Evolutionary conservation across 257 asterid species (phyloP), one percentile per base, ranked within the genome.

Genomic region (Prunella vulgaris): DNA sequence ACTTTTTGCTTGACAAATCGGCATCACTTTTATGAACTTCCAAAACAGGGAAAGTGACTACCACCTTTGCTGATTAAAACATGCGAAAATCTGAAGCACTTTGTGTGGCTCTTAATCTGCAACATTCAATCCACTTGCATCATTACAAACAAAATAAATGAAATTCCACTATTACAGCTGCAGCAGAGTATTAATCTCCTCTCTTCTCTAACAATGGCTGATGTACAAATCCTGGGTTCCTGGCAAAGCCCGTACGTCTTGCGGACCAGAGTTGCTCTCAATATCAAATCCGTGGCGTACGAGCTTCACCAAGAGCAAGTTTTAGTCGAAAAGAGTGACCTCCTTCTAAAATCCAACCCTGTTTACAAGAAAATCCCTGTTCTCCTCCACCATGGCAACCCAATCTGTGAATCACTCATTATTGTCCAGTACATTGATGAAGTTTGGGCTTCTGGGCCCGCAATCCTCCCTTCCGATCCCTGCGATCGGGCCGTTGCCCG

Each of bases 341-440:
- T 78, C 57, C 86, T 84, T 2, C 69, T 78, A 0, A 74, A 67
- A 60, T 71, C 76, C 28, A 80, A 82, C 58, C 86, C 86, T 10
- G 71, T 86, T 56, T 61, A 75, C 76, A 79, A 83, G 69, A 82
- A 75, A 72, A 66, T 82, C 53, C 87, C 87, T 3, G 84, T 86
- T 67, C 82, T 86, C 14, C 66, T 86, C 73, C 89, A 86, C 37
- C 61, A 66, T 6, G 69, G 53, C 4, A 69, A 53, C 1, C 81
- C 88, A 1, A 56, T 83, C 20, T 79, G 80, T 14, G 90, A 84
- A 64, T 87, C 90, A 0, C 79, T 80, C 40, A 3, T 76, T 73
- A 83, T 80, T 40, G 72, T 84, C n/a, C 65, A 87, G 46, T 87
- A 84, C 40, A 48, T 83, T 1, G 83, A 87, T n/a, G 74, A 84